phyloP scores from a whole-genome alignment of 306 rosid species.

The Dalbergia cultrata region DNA sequence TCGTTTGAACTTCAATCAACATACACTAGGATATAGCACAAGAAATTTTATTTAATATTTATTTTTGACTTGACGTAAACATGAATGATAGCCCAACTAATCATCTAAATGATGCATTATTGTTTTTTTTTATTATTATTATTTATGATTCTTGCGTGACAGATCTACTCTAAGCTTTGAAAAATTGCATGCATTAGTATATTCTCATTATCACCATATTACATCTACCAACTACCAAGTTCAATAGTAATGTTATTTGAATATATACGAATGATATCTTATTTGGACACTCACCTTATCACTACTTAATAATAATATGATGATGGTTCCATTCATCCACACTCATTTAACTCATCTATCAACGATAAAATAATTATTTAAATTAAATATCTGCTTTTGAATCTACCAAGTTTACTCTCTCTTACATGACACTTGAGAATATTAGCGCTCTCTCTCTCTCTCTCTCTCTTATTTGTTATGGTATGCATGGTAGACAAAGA shows the following conservation, averaged over 20 bases:
- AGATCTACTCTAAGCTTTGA: neutral
- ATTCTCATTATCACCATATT: neutral
- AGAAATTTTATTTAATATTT: neutral
- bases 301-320: too few relatives aligned
- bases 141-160: neutral
- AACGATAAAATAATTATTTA: too few relatives aligned
- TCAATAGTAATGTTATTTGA: too few relatives aligned
- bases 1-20: neutral
- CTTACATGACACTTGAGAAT: neutral
- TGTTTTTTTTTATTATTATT: neutral
- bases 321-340: too few relatives aligned
- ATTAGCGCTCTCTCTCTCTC: neutral
- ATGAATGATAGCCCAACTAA: neutral
- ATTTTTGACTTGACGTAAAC: neutral
- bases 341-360: too few relatives aligned
- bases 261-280: too few relatives aligned
- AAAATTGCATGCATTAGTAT: slow-evolving; percentile 2
- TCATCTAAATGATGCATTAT: neutral
- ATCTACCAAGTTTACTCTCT: neutral
- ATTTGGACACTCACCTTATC: too few relatives aligned
- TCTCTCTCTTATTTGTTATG: neutral
- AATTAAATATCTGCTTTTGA: too few relatives aligned
- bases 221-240: neutral
- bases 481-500: neutral
- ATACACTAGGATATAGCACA: neutral